A percentile compares a stretch with the other conserved stretches of the same genome.
Evolutionary conservation across 139 green algal species (phyloP).

Genomic region (Edaphochlamys debaryana): DNA sequence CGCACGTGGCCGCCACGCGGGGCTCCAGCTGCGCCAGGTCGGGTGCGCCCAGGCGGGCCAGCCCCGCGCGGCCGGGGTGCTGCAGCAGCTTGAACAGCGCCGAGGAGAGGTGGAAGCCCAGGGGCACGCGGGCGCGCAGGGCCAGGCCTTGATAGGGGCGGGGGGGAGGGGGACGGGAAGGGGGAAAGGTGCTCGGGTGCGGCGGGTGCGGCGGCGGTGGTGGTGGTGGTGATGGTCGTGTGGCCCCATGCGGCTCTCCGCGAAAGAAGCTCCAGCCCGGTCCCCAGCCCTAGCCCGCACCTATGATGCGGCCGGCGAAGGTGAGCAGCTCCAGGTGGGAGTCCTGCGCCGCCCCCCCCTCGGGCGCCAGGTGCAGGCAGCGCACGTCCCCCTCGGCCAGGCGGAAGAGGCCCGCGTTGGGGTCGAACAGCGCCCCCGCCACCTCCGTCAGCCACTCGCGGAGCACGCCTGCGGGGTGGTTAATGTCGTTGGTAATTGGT

Average conservation of each 20-base stretch:
- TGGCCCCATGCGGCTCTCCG: too few species aligned
- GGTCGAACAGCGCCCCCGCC: slow-evolving; percentile 6
- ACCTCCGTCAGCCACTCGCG: slow-evolving; percentile 43
- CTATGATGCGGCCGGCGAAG: slow-evolving; percentile 20
- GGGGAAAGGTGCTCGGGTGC: too few species aligned
- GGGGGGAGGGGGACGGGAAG: too few species aligned
- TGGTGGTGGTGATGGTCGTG: too few species aligned
- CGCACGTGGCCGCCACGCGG: background rate
- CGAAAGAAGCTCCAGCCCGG: too few species aligned
- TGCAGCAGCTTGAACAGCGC: slow-evolving; percentile 38
- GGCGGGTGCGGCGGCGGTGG: too few species aligned
- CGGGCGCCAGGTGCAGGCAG: slow-evolving; percentile 13
- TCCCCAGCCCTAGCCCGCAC: too few species aligned
- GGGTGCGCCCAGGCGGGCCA: background rate
- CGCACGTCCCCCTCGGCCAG: slow-evolving; percentile 26
- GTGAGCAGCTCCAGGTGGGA: slow-evolving; percentile 26
- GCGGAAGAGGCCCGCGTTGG: slow-evolving; percentile 32
- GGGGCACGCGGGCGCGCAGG: slow-evolving; percentile 35
- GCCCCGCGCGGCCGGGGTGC: background rate
- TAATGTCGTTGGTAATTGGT: too few species aligned
- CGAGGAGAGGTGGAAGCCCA: slow-evolving; percentile 33
- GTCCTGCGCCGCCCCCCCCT: slow-evolving; percentile 1
- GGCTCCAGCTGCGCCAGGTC: slow-evolving; percentile 42
- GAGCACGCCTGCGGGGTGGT: slow-evolving; percentile 17
- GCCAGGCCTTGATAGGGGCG: slow-evolving; percentile 3